phyloP scores from a whole-genome alignment of 257 asterid species.

The Jasminum sambac region DNA sequence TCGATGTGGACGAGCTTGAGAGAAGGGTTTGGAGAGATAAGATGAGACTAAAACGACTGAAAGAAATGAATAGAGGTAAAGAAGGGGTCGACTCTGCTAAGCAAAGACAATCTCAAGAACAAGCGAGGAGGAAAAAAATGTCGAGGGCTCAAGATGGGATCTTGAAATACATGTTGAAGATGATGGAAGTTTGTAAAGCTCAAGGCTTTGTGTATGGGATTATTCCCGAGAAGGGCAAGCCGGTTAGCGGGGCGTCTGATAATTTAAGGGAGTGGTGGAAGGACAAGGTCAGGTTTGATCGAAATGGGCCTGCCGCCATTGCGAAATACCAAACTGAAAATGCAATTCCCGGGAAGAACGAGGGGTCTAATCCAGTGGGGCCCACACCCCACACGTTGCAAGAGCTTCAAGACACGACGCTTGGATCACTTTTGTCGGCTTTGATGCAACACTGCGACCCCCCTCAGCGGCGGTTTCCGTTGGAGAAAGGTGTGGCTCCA shows the following conservation, averaged over 20 bases:
- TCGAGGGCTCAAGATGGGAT: constrained; percentile 68
- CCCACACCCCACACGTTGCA: constrained; percentile 62
- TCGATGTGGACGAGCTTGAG: constrained; percentile 65
- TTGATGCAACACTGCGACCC: constrained; percentile 72
- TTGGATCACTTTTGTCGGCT: constrained; percentile 57
- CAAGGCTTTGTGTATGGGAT: constrained; percentile 65
- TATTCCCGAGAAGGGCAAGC: constrained; percentile 63
- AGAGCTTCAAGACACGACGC: constrained; percentile 69
- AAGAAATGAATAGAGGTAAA: constrained; percentile 47
- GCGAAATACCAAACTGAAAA: constrained; percentile 49
- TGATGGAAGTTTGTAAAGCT: constrained; percentile 71
- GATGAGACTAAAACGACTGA: constrained; percentile 50
- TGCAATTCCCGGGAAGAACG: constrained; percentile 34
- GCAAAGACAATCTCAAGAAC: constrained; percentile 63
- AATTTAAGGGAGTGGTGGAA: constrained; percentile 73
- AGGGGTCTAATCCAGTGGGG: constrained; percentile 37
- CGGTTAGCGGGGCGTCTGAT: constrained; percentile 61
- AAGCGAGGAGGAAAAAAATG: constrained; percentile 66
- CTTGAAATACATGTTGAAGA: constrained; percentile 60
- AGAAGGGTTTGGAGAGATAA: constrained; percentile 61
- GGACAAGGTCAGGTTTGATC: constrained; percentile 60
- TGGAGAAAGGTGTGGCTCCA: constrained; percentile 58
- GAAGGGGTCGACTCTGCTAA: constrained; percentile 46
- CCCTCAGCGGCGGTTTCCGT: constrained; percentile 61
- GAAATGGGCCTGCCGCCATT: constrained; percentile 63